Evolutionary conservation across 768 basidiomycete genomes (phyloP).

Genomic region (Hygrophoropsis aurantiaca): DNA sequence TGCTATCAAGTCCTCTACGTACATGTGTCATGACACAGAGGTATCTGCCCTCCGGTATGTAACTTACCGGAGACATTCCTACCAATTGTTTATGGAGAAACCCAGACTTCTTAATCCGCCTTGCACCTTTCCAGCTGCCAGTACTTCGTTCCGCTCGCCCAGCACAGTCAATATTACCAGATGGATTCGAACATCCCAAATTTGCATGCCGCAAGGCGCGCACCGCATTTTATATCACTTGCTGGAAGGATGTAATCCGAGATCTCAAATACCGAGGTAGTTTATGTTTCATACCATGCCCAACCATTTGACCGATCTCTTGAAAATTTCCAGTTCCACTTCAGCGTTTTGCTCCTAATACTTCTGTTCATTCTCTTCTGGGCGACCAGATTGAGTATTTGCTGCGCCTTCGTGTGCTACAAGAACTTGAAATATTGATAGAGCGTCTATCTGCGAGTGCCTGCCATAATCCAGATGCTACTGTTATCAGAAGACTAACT

Average conservation of each 20-base stretch:
- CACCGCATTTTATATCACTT: constrained; percentile 54
- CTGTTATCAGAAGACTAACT: constrained; percentile 64
- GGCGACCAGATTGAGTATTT: constrained; percentile 60
- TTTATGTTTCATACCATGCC: constrained; percentile 2
- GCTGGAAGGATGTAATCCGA: constrained; percentile 52
- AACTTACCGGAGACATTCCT: neutral
- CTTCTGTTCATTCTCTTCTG: constrained; percentile 43
- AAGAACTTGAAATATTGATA: constrained; percentile 67
- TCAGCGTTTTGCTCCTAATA: constrained; percentile 27
- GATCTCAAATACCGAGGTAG: constrained; percentile 38
- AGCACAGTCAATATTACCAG: constrained; percentile 39
- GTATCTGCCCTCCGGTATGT: constrained; percentile 58
- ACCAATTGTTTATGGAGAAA: too few relatives aligned
- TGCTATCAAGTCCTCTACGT: constrained; percentile 67
- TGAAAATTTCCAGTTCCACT: constrained; percentile 10
- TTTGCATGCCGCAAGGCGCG: constrained; percentile 50
- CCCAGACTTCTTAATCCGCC: constrained; percentile 66
- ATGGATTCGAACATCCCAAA: constrained; percentile 67
- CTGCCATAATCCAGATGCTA: constrained; percentile 22
- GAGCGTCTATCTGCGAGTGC: constrained; percentile 36
- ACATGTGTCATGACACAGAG: constrained; percentile 49
- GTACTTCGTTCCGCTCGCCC: constrained; percentile 25
- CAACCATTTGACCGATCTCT: constrained; percentile 6
- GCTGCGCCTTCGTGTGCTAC: constrained; percentile 70
- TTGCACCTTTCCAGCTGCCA: constrained; percentile 51